A percentile compares a stretch with the other conserved stretches of the same genome.
phyloP scores from a whole-genome alignment of 202 grass and related monocot species.

The Sporobolus alterniflorus region DNA sequence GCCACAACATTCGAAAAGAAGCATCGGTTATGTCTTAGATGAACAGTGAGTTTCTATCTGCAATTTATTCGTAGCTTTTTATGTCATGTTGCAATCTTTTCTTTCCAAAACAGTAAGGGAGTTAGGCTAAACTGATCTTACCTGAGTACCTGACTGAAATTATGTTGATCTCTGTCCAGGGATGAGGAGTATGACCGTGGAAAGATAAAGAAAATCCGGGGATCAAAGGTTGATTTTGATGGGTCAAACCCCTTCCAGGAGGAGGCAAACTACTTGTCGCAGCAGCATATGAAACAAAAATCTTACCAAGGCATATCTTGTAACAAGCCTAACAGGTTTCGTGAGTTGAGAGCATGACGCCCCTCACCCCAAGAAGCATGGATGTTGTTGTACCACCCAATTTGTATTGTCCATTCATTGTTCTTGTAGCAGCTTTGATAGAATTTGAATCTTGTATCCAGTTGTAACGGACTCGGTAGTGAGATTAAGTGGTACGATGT shows the following conservation, averaged over 20 bases:
- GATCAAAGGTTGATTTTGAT: slow-evolving; percentile 39
- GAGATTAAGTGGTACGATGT: neutral
- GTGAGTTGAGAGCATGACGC: slow-evolving; percentile 2
- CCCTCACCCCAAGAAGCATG: neutral
- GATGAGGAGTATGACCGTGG: slow-evolving; percentile 89
- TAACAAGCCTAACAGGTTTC: slow-evolving; percentile 51
- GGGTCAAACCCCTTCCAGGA: slow-evolving; percentile 88
- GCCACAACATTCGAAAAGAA: slow-evolving; percentile 25
- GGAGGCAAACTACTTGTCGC: slow-evolving; percentile 43
- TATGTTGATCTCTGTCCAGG: slow-evolving; percentile 41
- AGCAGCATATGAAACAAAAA: slow-evolving; percentile 44
- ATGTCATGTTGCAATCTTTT: neutral
- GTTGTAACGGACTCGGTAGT: slow-evolving; percentile 6
- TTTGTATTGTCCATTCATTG: slow-evolving; percentile 16
- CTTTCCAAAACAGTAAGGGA: neutral
- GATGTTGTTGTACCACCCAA: slow-evolving; percentile 38
- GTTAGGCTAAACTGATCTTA: neutral
- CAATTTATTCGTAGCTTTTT: neutral
- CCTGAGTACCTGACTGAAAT: neutral
- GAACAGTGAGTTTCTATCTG: slow-evolving; percentile 64
- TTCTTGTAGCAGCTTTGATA: slow-evolving; percentile 8
- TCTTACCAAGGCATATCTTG: slow-evolving; percentile 31
- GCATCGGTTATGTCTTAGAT: slow-evolving; percentile 81
- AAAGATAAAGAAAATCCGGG: slow-evolving; percentile 81
- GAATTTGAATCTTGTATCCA: neutral